Evolutionary conservation across 257 asterid species (phyloP).

Genomic region (Jacaranda copaia): DNA sequence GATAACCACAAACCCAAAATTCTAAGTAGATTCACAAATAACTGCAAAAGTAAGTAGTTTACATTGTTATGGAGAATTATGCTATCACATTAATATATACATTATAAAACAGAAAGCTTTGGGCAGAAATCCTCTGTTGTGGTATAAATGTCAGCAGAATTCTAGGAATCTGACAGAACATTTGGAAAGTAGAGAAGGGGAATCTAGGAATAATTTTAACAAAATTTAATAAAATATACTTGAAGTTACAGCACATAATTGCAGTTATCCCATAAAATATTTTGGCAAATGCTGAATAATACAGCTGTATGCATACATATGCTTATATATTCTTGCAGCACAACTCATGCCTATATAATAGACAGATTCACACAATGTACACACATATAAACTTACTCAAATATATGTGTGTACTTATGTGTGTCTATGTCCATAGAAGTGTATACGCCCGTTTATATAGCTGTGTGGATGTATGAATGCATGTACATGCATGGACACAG

Average conservation of each 20-base stretch:
- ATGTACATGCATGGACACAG: too few species aligned
- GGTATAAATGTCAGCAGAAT: background rate
- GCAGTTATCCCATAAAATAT: constrained; percentile 8
- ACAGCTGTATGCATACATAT: background rate
- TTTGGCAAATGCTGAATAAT: background rate
- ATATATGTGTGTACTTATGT: background rate
- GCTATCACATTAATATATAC: background rate
- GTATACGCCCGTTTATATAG: background rate
- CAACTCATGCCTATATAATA: constrained; percentile 3
- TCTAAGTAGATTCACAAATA: background rate
- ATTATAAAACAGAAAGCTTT: background rate
- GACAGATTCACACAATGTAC: background rate
- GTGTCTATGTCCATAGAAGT: background rate
- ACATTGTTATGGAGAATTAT: too few species aligned
- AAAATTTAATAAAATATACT: background rate
- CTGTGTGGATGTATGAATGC: background rate
- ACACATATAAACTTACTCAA: background rate
- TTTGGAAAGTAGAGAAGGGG: background rate
- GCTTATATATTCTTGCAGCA: background rate
- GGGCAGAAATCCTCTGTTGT: constrained; percentile 8
- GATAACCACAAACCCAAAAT: constrained; percentile 16
- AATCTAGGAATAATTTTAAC: background rate
- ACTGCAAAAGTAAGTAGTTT: too few species aligned
- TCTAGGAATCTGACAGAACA: constrained; percentile 14
- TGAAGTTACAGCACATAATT: background rate